Base-by-base conservation (phyloP, 192 early-diverging fungal species). In the Phycomyces nitens region DNA sequence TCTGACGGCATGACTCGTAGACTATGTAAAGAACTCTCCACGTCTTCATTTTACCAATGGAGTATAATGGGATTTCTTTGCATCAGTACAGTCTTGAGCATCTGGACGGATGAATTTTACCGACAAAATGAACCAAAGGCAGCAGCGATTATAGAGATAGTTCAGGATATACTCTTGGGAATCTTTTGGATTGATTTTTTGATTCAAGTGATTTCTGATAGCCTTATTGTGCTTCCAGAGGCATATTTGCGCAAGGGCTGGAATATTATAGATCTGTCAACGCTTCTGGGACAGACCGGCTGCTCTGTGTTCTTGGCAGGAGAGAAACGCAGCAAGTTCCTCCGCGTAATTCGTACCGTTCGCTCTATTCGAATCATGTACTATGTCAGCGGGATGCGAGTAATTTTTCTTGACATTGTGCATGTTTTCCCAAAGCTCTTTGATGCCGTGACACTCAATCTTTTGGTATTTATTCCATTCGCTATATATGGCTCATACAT, bases 351-450 rank as follows among this genome's bases (percentile, higher is more conserved):
- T 5, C 43, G 68, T 42, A 34, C 43, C 14, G 5, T 63, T 8
- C 62, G 68, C 11, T 51, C 60, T 26, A 24, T 70, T 26, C 60
- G 57, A 11, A 58, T 70, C 8, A 23, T 70, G 1, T 51, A 57
- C 34, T 70, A 59, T 26, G 47, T 70, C 12, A 54, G 51, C 7
- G 62, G 60, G 1, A 64, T 64, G 47, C 40, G 62, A 16, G 14
- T 58, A 2, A 50, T 70, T 5, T 70, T 70, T 27, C 10, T 64
- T 4, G 68, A 70, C 10, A 15, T 64, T n/a, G 15, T 70, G 2
- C 42, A 64, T 64, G 68, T 61, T 7, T 39, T 70, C n/a, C 68
- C 68, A 10, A 70, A 64, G 21, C 47, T 70, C 29, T n/a, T 70
- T 16, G 56, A 58, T 22, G 68, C 68, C 1, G 38, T 49, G 7